phyloP scores from a whole-genome alignment of 1,139 yeast genomes.

The Debaryomyces robertsiae region DNA sequence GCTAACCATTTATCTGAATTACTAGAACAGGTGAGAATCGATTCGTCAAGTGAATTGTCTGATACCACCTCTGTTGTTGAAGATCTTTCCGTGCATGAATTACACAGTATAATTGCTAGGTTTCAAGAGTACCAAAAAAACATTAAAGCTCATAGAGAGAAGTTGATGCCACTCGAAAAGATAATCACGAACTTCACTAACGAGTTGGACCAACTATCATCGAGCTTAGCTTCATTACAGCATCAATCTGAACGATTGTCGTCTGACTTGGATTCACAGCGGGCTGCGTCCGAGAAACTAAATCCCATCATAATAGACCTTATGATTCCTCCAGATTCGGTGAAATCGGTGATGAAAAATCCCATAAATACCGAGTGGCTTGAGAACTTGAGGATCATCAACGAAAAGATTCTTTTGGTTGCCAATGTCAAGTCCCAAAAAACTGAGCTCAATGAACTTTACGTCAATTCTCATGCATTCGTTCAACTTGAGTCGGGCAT shows the following conservation, averaged over 20 bases:
- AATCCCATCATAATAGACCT: conserved; percentile 75
- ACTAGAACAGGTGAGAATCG: conserved; percentile 24
- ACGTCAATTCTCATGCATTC: conserved; percentile 38
- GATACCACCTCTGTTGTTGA: conserved; percentile 9
- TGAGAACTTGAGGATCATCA: conserved; percentile 58
- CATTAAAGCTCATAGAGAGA: conserved; percentile 41
- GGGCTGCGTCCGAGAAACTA: conserved; percentile 56
- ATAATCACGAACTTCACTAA: conserved; percentile 55
- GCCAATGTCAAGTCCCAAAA: conserved; percentile 29
- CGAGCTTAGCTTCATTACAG: conserved; percentile 61
- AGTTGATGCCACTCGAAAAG: conserved; percentile 37
- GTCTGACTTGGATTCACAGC: conserved; percentile 49
- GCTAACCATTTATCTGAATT: conserved; percentile 8
- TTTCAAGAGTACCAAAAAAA: conserved; percentile 38
- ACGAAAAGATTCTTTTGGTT: conserved; percentile 57
- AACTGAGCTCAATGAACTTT: conserved; percentile 16
- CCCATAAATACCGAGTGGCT: conserved; percentile 56
- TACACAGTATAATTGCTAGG: conserved; percentile 22
- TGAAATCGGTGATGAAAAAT: conserved; percentile 50
- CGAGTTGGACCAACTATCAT: conserved; percentile 60
- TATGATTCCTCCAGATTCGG: conserved; percentile 70
- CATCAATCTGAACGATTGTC: conserved; percentile 45
- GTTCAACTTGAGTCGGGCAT: conserved; percentile 41
- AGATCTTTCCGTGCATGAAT: conserved; percentile 15
- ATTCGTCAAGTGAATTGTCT: conserved; percentile 12